Conservation (phyloP, 495 filamentous ascomycete species). For the Hapsidospora chrysogenum region DNA sequence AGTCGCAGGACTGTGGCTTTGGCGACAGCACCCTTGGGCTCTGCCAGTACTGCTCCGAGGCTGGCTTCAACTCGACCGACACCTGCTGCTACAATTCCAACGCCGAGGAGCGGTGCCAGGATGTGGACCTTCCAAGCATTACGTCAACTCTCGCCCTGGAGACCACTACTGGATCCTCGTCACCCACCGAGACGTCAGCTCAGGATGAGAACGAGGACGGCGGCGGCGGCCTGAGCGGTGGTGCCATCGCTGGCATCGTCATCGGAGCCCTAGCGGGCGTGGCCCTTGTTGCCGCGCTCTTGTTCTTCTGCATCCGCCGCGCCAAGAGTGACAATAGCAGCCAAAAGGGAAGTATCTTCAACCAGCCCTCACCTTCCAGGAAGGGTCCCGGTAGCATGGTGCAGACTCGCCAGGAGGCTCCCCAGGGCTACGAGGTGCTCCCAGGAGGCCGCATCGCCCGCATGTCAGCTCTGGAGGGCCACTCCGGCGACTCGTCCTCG, state of each 20-base stretch:
- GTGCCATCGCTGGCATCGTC: slow-evolving; percentile 79
- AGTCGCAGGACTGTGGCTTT: slow-evolving; percentile 80
- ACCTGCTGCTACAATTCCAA: slow-evolving; percentile 84
- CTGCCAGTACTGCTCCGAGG: slow-evolving; percentile 70
- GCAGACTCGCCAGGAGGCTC: slow-evolving; percentile 18
- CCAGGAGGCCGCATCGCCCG: slow-evolving; percentile 82
- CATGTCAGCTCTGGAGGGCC: slow-evolving; percentile 83
- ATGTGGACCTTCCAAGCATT: slow-evolving; percentile 58
- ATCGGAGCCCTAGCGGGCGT: slow-evolving; percentile 62
- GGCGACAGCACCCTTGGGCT: slow-evolving; percentile 64
- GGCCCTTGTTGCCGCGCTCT: slow-evolving; percentile 45
- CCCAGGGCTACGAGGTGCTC: slow-evolving; percentile 52
- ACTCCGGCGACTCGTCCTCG: slow-evolving; percentile 42
- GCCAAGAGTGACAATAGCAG: slow-evolving; percentile 32
- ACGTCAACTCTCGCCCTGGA: slow-evolving; percentile 55
- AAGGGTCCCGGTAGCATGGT: slow-evolving; percentile 24
- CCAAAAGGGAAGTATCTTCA: slow-evolving; percentile 51
- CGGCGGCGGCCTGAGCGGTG: slow-evolving; percentile 49
- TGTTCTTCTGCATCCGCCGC: slow-evolving; percentile 43
- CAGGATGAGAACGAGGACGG: neutral
- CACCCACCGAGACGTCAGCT: slow-evolving; percentile 14
- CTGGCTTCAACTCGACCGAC: slow-evolving; percentile 80
- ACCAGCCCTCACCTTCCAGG: slow-evolving; percentile 70
- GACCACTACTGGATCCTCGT: slow-evolving; percentile 26
- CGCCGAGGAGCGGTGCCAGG: slow-evolving; percentile 47